Evolutionary conservation across 2,329 filamentous ascomycete genomes (phyloP).

Genomic region (Trichothecium roseum): DNA sequence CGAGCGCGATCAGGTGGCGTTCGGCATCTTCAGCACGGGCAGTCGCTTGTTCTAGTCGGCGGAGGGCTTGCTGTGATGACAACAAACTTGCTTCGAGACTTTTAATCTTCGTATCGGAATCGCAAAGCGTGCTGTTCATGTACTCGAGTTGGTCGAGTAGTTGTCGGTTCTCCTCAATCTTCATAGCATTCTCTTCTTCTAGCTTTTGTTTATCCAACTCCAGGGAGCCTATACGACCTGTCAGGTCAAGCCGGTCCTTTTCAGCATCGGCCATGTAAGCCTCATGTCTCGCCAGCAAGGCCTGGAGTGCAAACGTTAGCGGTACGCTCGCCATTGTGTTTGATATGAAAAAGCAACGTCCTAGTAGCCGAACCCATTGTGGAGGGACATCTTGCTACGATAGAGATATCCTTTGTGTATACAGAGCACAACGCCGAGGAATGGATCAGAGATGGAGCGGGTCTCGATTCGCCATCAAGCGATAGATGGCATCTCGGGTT

Average conservation of each 20-base stretch:
- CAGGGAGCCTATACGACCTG: constrained; percentile 61
- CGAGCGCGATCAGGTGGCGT: constrained; percentile 65
- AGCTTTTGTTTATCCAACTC: constrained; percentile 65
- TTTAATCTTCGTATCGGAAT: constrained; percentile 72
- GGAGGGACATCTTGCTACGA: background rate
- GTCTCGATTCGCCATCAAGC: background rate
- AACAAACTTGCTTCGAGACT: constrained; percentile 67
- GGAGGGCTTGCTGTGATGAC: constrained; percentile 67
- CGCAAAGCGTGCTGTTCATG: constrained; percentile 67
- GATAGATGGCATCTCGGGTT: too few species aligned
- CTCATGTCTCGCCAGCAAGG: constrained; percentile 83
- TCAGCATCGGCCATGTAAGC: constrained; percentile 89
- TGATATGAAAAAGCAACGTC: too few species aligned
- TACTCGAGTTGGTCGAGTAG: constrained; percentile 77
- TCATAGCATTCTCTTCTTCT: constrained; percentile 65
- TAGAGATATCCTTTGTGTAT: background rate
- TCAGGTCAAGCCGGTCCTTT: constrained; percentile 67
- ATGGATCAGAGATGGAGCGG: background rate
- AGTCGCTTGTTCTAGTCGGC: constrained; percentile 63
- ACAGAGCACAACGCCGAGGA: too few species aligned
- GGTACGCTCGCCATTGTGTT: constrained; percentile 16
- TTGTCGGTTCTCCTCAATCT: constrained; percentile 71
- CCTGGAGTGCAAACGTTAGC: constrained; percentile 72
- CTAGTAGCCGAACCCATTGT: too few species aligned
- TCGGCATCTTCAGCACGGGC: constrained; percentile 70